Conservation (phyloP, 1,284 basidiomycete genomes). For the Ganoderma lucidum region DNA sequence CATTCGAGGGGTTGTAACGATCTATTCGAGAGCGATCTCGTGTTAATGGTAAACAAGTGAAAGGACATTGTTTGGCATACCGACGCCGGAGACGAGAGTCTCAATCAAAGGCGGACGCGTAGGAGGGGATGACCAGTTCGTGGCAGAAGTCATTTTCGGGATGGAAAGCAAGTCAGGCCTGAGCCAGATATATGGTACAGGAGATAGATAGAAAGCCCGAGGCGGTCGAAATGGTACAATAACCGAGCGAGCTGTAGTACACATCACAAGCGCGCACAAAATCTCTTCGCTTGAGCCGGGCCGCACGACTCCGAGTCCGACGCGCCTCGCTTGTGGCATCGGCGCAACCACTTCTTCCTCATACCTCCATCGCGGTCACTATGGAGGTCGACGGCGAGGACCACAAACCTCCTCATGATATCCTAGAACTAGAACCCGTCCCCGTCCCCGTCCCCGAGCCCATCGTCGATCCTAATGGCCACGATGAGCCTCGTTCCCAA, state of each 20-base stretch:
- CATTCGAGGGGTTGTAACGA: constrained; percentile 95
- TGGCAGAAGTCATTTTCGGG: constrained; percentile 47
- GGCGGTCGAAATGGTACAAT: background rate
- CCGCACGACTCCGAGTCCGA: background rate
- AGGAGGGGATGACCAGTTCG: constrained; percentile 73
- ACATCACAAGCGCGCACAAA: constrained; percentile 21
- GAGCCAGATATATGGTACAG: constrained; percentile 6
- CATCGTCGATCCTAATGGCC: background rate
- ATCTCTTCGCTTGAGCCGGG: constrained; percentile 19
- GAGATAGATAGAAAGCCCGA: constrained; percentile 2
- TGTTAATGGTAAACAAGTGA: background rate
- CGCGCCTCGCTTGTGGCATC: constrained; percentile 7
- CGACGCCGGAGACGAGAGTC: constrained; percentile 91
- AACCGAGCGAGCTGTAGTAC: no score
- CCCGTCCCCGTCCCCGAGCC: background rate
- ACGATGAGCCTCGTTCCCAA: constrained; percentile 5
- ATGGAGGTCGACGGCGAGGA: constrained; percentile 33
- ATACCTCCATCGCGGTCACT: constrained; percentile 19
- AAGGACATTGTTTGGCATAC: constrained; percentile 53
- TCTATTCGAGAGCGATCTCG: constrained; percentile 54
- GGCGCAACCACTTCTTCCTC: constrained; percentile 5
- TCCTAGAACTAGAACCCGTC: background rate
- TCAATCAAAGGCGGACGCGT: constrained; percentile 88
- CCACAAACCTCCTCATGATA: constrained; percentile 16
- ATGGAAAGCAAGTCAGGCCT: background rate